These are phyloP conservation scores for Chaetomium fimeti DNA, from an alignment of 495 filamentous ascomycete species.

Conservation along the genomic window DNA sequence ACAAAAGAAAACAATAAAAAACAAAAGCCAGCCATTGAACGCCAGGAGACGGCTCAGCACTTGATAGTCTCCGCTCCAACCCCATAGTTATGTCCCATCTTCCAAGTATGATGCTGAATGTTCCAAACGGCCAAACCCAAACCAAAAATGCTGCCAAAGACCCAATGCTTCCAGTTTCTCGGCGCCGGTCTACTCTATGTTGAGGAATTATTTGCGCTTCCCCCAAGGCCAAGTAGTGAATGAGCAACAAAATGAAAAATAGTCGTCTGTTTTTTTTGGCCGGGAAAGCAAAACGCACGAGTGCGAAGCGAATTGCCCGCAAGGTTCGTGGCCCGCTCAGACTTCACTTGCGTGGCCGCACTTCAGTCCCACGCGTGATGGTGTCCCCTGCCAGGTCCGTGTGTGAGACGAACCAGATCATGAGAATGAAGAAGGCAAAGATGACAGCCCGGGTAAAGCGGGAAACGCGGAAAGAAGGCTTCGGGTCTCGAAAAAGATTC, in stretches of 20 bases:
- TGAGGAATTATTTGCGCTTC: too few relatives aligned
- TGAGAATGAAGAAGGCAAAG: slow-evolving; percentile 30
- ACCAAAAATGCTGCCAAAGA: too few relatives aligned
- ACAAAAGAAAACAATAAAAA: slow-evolving; percentile 13
- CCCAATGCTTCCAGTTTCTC: not conserved
- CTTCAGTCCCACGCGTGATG: slow-evolving; percentile 1
- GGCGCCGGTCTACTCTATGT: too few relatives aligned
- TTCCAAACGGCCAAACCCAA: not conserved
- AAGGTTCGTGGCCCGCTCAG: not conserved
- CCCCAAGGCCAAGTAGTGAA: too few relatives aligned
- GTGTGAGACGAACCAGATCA: slow-evolving; percentile 34
- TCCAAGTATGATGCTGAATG: slow-evolving; percentile 4
- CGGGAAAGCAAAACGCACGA: not conserved
- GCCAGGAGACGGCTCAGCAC: slow-evolving; percentile 53
- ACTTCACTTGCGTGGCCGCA: slow-evolving; percentile 6
- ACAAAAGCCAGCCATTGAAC: slow-evolving; percentile 21
- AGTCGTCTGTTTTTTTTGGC: too few relatives aligned
- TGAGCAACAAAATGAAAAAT: too few relatives aligned
- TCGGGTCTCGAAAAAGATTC: slow-evolving; percentile 27
- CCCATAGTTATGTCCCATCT: slow-evolving; percentile 14
- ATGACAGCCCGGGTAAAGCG: slow-evolving; percentile 31
- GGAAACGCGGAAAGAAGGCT: slow-evolving; percentile 21
- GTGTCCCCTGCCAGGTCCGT: slow-evolving; percentile 13
- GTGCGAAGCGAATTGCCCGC: not conserved
- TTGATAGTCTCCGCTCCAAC: slow-evolving; percentile 45